A percentile compares a stretch with the other conserved stretches of the same genome.
phyloP scores from a whole-genome alignment of 1,284 basidiomycete species.

The Waitea zeae region DNA sequence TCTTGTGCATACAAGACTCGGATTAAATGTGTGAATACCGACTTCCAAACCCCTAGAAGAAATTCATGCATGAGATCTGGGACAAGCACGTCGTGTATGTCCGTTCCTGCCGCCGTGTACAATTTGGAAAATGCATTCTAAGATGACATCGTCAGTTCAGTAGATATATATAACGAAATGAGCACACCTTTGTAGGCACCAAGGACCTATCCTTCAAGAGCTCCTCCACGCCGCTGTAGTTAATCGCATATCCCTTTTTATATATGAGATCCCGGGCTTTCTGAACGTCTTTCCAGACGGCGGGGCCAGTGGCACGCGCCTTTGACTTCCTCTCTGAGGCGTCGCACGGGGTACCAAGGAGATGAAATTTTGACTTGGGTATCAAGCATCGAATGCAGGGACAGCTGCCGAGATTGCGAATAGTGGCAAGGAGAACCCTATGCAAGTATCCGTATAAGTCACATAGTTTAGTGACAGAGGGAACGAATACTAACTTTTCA shows the following conservation, averaged over 20 bases:
- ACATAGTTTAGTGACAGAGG: slow-evolving; percentile 11
- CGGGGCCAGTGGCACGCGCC: not conserved
- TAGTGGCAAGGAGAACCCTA: slow-evolving; percentile 9
- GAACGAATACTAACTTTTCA: slow-evolving; percentile 11
- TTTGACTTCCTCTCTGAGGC: not conserved
- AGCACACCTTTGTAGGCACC: slow-evolving; percentile 8
- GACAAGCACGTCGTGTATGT: slow-evolving; percentile 9
- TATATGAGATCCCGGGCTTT: slow-evolving; percentile 7
- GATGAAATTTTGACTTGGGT: slow-evolving; percentile 2
- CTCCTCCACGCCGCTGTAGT: slow-evolving; percentile 5
- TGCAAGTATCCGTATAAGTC: not conserved
- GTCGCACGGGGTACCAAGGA: slow-evolving; percentile 6
- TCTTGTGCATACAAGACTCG: slow-evolving; percentile 9
- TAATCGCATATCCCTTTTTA: slow-evolving; percentile 6
- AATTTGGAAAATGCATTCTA: slow-evolving; percentile 18
- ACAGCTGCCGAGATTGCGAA: slow-evolving; percentile 6
- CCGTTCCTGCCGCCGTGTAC: slow-evolving; percentile 4
- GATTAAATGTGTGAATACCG: slow-evolving; percentile 10
- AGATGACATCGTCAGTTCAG: slow-evolving; percentile 1
- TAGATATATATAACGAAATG: not conserved
- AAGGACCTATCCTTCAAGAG: slow-evolving; percentile 7
- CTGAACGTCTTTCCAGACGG: slow-evolving; percentile 3
- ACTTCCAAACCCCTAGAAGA: slow-evolving; percentile 14
- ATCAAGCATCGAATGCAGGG: slow-evolving; percentile 9
- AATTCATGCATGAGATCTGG: slow-evolving; percentile 14